Evolutionary conservation across 352 stramenopile species (phyloP), one percentile per base, ranked within the genome.

Genomic region (Thraustochytrium sp.): DNA sequence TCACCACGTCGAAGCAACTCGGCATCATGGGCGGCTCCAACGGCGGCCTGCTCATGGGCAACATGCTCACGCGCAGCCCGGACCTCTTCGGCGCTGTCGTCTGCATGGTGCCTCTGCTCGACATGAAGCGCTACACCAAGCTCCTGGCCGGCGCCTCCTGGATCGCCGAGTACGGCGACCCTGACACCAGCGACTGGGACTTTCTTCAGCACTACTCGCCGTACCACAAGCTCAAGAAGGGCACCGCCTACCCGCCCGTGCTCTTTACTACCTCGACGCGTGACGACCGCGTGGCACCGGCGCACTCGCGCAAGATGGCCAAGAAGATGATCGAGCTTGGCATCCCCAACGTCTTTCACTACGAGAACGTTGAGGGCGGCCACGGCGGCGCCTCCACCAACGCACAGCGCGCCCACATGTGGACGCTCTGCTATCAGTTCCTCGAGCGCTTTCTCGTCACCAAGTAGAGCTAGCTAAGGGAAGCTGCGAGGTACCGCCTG

Each of bases 91-190:
- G 92, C 53, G 95, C 92, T 34, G 94, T 93, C 34, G 92, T 98
- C 44, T 95, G 93, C 65, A 92, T 92, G 63, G 95, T 98, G 48
- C 94, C 94, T 42, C 90, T 98, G 37, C 90, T 98, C 80, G 94
- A 98, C 88, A 98, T 98, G 95, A 93, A 98, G 75, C 90, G 93
- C 42, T 98, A 97, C 87, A 90, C 96, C 87, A 96, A 93, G 82
- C 94, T 98, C 55, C 93, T 96, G n/a, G 94, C 95, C 56, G 94
- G 94, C n/a, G 90, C 90, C 42, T 90, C 86, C 23, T 94, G 90
- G 90, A 92, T 92, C 86, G 90, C 88, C 0, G 89, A 92, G 84
- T 92, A 92, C 84, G 89, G 90, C 48, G 84, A 94, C 80, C 90
- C 90, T 2, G 88, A 92, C 80, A 84, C 54, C 21, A 88, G 84